Conservation (phyloP, 2,329 filamentous ascomycete species). For the Sarocladiaceae sp. region DNA sequence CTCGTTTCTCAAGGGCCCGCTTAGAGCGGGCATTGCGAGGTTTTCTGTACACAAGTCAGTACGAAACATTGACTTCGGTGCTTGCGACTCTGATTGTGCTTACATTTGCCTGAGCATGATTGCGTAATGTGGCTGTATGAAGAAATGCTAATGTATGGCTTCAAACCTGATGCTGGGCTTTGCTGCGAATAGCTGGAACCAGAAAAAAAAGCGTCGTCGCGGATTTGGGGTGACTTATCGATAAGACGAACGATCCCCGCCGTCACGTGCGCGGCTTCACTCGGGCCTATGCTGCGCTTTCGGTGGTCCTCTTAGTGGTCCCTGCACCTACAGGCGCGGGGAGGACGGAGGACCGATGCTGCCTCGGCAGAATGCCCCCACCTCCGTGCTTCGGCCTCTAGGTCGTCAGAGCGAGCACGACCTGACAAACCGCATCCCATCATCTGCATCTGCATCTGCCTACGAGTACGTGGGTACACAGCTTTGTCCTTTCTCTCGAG, state of each 20-base stretch:
- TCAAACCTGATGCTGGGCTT: neutral
- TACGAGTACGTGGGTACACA: conserved; percentile 12
- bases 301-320: conserved; percentile 4
- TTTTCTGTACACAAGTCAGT: conserved; percentile 36
- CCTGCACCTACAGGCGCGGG: conserved; percentile 5
- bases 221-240: neutral
- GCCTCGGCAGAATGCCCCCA: conserved; percentile 15
- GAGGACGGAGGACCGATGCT: conserved; percentile 9
- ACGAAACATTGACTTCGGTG: conserved; percentile 4
- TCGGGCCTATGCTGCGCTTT: too few species aligned
- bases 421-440: conserved; percentile 5
- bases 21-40: conserved; percentile 78
- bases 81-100: too few species aligned
- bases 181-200: neutral
- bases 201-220: conserved; percentile 5
- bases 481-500: conserved; percentile 6
- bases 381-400: conserved; percentile 4
- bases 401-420: neutral
- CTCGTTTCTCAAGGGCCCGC: conserved; percentile 87
- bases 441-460: neutral
- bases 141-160: neutral
- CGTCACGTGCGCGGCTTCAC: conserved; percentile 26
- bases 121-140: conserved; percentile 7
- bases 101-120: conserved; percentile 46
- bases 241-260: conserved; percentile 18